Evolutionary conservation across 1,139 yeast species (phyloP), one percentile per base, ranked within the genome.

Genomic region (Saccharomycopsis hybrid): DNA sequence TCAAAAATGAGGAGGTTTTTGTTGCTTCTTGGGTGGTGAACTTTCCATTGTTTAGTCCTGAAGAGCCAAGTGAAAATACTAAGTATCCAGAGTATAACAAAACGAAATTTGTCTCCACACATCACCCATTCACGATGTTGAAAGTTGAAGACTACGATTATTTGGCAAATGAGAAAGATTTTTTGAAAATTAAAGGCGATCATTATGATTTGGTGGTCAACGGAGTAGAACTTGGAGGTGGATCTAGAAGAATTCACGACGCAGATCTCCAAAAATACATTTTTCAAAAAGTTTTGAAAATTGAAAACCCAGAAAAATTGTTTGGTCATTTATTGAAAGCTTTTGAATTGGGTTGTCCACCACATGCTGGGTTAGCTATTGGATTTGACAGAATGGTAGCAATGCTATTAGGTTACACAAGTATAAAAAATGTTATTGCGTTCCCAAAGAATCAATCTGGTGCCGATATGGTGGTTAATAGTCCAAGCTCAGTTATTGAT

Each of bases 201-300:
- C 98, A 94, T 64, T 92, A 89, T 63, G 99, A 92, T 63, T 68
- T 92, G 32, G 98, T 94, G 0, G 72, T 94, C 39, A 92, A 92
- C 61, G 99, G 98, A 1, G 89, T 87, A 5, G 99, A 92, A 64
- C 77, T 90, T 2, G 99, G 98, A 29, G 99, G 99, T 29, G 99
- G 99, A 0, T 87, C 96, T 9, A 76, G 96, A 58, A 88, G 99
- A 77, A 77, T 92, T 31, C 99, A 92, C 63, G 96, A 89, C 62
- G 73, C 92, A 0, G 72, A 68, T 11, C 70, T 92, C 31, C 99
- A 92, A 64, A 73, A 74, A 53, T 86, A 71, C 62, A 76, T 92
- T 2, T 80, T 85, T 59, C 70, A 76, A 49, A 66, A 76, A 36
- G 70, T 85, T 30, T 68, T 85, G 37, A 63, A 70, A 9, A 80